Evolutionary conservation across 148 eudicot species (phyloP).

Genomic region (Cornus controversa): DNA sequence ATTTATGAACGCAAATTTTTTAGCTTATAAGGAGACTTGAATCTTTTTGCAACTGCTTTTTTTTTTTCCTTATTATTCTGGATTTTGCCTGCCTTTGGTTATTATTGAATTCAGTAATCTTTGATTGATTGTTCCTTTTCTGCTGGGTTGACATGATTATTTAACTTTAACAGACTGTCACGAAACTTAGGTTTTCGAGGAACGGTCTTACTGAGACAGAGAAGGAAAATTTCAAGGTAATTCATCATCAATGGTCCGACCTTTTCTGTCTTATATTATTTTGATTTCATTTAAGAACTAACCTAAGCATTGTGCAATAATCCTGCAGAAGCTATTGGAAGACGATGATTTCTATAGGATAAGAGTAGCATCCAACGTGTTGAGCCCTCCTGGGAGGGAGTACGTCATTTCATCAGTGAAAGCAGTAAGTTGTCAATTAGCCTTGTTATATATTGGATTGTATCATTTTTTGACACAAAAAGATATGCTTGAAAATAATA

Average conservation of each 20-base stretch:
- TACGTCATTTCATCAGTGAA: conserved; percentile 74
- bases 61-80: no score
- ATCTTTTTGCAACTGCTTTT: background rate
- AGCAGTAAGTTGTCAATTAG: conserved; percentile 59
- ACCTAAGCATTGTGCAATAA: background rate
- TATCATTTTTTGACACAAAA: background rate
- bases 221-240: conserved; percentile 73
- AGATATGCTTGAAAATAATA: no score
- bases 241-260: background rate
- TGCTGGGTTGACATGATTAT: no score
- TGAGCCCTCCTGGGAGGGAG: conserved; percentile 86
- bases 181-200: conserved; percentile 89
- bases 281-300: background rate
- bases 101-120: no score
- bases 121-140: no score
- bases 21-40: background rate
- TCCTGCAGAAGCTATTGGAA: conserved; percentile 62
- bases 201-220: conserved; percentile 59
- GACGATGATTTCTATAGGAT: conserved; percentile 79
- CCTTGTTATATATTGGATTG: background rate
- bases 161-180: conserved; percentile 60
- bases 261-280: background rate
- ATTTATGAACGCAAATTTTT: background rate
- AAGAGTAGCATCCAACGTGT: conserved; percentile 80
- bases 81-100: no score